A percentile compares a stretch with the other conserved stretches of the same genome.
Evolutionary conservation across 1,284 basidiomycete genomes (phyloP).

Genomic region (Sanghuangporus weigelae): DNA sequence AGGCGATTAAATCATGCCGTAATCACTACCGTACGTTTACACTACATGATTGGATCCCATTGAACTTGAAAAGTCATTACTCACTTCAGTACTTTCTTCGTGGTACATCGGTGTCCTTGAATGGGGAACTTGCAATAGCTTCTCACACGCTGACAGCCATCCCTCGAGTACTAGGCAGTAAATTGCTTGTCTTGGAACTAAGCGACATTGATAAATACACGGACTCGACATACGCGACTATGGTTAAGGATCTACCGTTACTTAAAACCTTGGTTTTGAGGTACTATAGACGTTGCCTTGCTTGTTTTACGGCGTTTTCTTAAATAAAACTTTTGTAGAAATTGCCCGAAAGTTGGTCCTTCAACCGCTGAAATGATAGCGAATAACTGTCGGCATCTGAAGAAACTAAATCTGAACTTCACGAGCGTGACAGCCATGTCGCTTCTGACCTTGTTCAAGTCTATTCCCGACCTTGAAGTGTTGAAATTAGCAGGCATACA

Average conservation of each 20-base stretch:
- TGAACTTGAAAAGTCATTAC: neutral
- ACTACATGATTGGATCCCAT: neutral
- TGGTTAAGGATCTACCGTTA: slow-evolving; percentile 39
- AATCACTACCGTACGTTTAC: slow-evolving; percentile 44
- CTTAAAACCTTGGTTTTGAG: slow-evolving; percentile 47
- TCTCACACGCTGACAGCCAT: slow-evolving; percentile 46
- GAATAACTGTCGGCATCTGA: slow-evolving; percentile 39
- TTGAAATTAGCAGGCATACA: slow-evolving; percentile 59
- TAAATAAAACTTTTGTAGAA: slow-evolving; percentile 33
- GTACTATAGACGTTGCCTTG: slow-evolving; percentile 29
- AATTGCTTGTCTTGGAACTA: slow-evolving; percentile 46
- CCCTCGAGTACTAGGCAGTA: slow-evolving; percentile 28
- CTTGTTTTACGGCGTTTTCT: neutral
- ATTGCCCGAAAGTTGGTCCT: slow-evolving; percentile 50
- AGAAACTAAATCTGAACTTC: slow-evolving; percentile 53
- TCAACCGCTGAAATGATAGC: slow-evolving; percentile 42
- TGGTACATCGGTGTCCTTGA: slow-evolving; percentile 46
- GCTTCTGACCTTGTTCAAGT: slow-evolving; percentile 39
- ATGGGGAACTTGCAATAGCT: slow-evolving; percentile 45
- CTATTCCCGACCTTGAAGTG: slow-evolving; percentile 42
- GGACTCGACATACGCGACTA: slow-evolving; percentile 46
- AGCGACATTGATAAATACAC: slow-evolving; percentile 46
- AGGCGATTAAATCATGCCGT: slow-evolving; percentile 46
- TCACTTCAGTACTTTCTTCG: slow-evolving; percentile 50
- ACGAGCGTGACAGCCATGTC: slow-evolving; percentile 49